Evolutionary conservation across 2,329 filamentous ascomycete species (phyloP), one percentile per base, ranked within the genome.

Genomic region (Myriosclerotinia curreyana): DNA sequence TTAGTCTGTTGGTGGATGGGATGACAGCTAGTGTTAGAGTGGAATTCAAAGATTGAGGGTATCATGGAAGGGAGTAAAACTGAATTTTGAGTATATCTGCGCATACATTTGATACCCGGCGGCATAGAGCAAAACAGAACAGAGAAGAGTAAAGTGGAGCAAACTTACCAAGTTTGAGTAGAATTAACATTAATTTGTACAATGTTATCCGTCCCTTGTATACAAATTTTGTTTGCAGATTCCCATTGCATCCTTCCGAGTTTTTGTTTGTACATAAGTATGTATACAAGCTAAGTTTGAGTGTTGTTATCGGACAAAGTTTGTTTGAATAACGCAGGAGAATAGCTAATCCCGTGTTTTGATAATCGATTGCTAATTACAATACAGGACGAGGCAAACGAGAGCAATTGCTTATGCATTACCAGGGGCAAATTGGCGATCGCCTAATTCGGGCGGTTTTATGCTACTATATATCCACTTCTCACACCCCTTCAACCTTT

Each of bases 1-100:
- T 96, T 69, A 92, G 92, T 1, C 94, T 92, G 71, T 92, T 88
- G 76, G 86, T 97, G 65, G 92, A 96, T 73, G 87, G 88, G 0
- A 74, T 79, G 66, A 86, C 91, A 72, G 90, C 85, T 12, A 85
- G 77, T 67, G 82, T 97, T 44, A 82, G 92, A 48, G 83, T 96
- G 40, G 90, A 93, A 54, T 42, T 69, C 31, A 68, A 66, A 63
- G 66, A 64, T 68, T 54, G 46, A 54, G 31, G 22, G 51, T 34
- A 49, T n/a, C n/a, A n/a, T 25, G 5, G 17, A 14, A 7, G 44
- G 25, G 55, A 22, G 2, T 11, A 17, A 28, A 14, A 46, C 14
- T 59, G 28, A 64, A 65, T n/a, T 55, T n/a, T 54, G 48, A 52
- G 46, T 48, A 55, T 62, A 58, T 34, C 51, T 62, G 8, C 9